Evolutionary conservation across 371 early-diverging fungal genomes (phyloP).

Genomic region (Haplosporangium sp.): DNA sequence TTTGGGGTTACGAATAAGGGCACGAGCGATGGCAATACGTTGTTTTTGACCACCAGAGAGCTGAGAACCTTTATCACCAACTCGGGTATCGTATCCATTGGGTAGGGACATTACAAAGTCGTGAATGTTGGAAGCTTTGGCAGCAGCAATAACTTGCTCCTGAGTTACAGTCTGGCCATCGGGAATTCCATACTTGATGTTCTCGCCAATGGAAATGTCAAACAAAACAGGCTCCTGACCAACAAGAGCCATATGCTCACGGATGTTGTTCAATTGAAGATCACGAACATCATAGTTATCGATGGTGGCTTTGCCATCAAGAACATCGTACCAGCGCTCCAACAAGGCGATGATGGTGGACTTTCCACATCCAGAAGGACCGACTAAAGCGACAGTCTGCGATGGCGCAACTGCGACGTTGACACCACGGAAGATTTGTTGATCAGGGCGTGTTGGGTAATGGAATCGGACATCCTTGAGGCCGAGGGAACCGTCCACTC

Average conservation of each 20-base stretch:
- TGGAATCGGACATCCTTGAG: slow-evolving; percentile 71
- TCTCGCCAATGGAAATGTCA: slow-evolving; percentile 79
- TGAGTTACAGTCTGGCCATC: slow-evolving; percentile 49
- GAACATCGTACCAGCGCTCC: slow-evolving; percentile 72
- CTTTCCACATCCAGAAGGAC: slow-evolving; percentile 78
- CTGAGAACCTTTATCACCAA: slow-evolving; percentile 86
- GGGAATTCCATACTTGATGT: slow-evolving; percentile 74
- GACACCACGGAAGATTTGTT: slow-evolving; percentile 73
- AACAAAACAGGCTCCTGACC: slow-evolving; percentile 90
- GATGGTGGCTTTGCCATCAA: slow-evolving; percentile 60
- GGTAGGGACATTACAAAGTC: slow-evolving; percentile 81
- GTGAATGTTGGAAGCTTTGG: slow-evolving; percentile 68
- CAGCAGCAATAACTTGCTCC: slow-evolving; percentile 60
- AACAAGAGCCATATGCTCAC: slow-evolving; percentile 74
- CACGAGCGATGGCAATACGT: slow-evolving; percentile 78
- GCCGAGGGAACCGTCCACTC: slow-evolving; percentile 58
- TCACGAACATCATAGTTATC: slow-evolving; percentile 75
- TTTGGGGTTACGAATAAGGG: slow-evolving; percentile 82
- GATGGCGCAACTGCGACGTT: slow-evolving; percentile 70
- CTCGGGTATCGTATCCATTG: slow-evolving; percentile 81
- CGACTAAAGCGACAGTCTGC: slow-evolving; percentile 77
- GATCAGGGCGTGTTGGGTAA: slow-evolving; percentile 82
- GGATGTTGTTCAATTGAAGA: slow-evolving; percentile 69
- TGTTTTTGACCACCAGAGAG: slow-evolving; percentile 94
- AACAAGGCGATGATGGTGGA: slow-evolving; percentile 71